phyloP scores from a whole-genome alignment of 257 asterid species.

The Salvia rosmarinus region DNA sequence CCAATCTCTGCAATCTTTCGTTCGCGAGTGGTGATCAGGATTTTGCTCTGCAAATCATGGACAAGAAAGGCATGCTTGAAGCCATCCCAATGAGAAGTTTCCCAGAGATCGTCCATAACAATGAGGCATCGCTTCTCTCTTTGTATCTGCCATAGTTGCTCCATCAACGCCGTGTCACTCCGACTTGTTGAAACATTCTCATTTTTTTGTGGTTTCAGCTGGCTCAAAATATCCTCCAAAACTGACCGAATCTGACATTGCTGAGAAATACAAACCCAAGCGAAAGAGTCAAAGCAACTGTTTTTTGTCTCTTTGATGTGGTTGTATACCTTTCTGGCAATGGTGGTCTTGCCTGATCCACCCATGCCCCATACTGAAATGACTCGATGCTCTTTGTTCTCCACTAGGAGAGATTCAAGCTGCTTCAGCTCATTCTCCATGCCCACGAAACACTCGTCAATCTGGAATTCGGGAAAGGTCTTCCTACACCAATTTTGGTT shows the following conservation, averaged over 20 bases:
- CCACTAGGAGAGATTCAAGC: not conserved
- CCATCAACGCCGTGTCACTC: too few species aligned
- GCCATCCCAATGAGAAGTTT: too few species aligned
- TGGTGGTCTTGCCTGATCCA: not conserved
- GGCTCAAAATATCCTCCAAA: not conserved
- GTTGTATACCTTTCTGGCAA: not conserved
- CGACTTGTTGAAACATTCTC: too few species aligned
- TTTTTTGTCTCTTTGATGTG: not conserved
- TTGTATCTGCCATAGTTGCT: too few species aligned
- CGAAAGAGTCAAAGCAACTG: not conserved
- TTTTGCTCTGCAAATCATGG: too few species aligned
- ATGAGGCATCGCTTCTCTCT: too few species aligned
- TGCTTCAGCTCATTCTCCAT: not conserved
- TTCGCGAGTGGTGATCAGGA: too few species aligned
- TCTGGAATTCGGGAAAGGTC: not conserved
- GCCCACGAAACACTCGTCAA: not conserved
- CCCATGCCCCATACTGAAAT: constrained; percentile 18
- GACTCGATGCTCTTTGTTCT: not conserved
- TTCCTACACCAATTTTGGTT: not conserved
- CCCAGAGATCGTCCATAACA: too few species aligned
- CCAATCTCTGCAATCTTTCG: too few species aligned
- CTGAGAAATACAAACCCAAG: not conserved
- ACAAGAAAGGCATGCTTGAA: too few species aligned
- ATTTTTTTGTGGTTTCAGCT: too few species aligned
- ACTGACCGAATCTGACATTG: not conserved